Evolutionary conservation across 2,329 filamentous ascomycete species (phyloP).

Genomic region (Hymenoscyphus scutula): DNA sequence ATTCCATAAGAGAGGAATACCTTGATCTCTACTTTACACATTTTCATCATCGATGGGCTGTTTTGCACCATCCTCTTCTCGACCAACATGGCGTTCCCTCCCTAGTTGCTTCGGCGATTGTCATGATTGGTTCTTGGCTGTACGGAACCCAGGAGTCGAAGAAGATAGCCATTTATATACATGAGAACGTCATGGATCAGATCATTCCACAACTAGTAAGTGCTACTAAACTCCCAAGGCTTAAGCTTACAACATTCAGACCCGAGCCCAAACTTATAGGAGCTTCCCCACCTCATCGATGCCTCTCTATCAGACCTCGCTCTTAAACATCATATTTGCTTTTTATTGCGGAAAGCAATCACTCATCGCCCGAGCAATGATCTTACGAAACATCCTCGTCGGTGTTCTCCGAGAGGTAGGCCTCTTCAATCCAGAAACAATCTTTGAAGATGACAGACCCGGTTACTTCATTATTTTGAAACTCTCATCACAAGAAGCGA

Average conservation of each 20-base stretch:
- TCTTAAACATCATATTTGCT: constrained; percentile 42
- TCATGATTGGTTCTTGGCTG: constrained; percentile 43
- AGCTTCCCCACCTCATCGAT: constrained; percentile 25
- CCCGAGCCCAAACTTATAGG: constrained; percentile 33
- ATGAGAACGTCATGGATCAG: constrained; percentile 36
- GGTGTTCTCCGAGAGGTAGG: constrained; percentile 38
- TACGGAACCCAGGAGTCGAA: constrained; percentile 31
- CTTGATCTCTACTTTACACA: constrained; percentile 40
- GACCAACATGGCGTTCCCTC: constrained; percentile 34
- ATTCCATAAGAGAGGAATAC: constrained; percentile 16
- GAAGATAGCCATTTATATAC: constrained; percentile 34
- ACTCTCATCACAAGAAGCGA: constrained; percentile 34
- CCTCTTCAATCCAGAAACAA: constrained; percentile 39
- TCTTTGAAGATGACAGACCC: constrained; percentile 39
- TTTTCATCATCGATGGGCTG: constrained; percentile 44
- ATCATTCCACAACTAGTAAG: constrained; percentile 25
- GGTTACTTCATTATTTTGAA: constrained; percentile 42
- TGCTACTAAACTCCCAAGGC: constrained; percentile 1
- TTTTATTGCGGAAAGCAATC: constrained; percentile 34
- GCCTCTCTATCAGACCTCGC: constrained; percentile 36
- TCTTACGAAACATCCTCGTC: constrained; percentile 39
- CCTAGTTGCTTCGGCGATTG: constrained; percentile 33
- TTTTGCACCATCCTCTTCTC: constrained; percentile 41
- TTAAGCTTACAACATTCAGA: constrained; percentile 15
- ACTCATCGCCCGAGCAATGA: constrained; percentile 34